These are phyloP conservation scores for Musa beccarii DNA, from an alignment of 176 grass and related monocot genomes.

Conservation along the genomic window DNA sequence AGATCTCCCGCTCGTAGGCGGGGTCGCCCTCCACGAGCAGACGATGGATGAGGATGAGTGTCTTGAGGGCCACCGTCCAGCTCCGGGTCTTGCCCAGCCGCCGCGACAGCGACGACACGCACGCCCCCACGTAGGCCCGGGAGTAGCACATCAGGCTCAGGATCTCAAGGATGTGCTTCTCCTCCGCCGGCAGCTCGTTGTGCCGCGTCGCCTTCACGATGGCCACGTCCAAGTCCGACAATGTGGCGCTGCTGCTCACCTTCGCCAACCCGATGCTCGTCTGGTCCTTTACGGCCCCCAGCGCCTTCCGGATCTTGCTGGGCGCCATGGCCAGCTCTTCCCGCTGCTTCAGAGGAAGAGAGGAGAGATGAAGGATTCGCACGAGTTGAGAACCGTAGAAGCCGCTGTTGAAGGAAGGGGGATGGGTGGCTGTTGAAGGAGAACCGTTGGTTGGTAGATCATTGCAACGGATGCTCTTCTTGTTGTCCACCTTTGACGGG, in stretches of 20 bases:
- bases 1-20: slow-evolving; percentile 61
- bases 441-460: neutral
- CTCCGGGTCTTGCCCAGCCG: slow-evolving; percentile 52
- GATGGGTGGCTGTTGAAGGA: neutral
- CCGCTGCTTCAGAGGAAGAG: neutral
- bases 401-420: neutral
- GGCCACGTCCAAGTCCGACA: slow-evolving; percentile 64
- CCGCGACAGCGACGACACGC: slow-evolving; percentile 42
- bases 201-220: slow-evolving; percentile 78
- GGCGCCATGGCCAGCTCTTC: slow-evolving; percentile 33
- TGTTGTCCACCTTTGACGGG: neutral
- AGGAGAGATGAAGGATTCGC: neutral
- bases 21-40: slow-evolving; percentile 55
- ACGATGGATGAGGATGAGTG: slow-evolving; percentile 63
- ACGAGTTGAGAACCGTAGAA: neutral
- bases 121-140: slow-evolving; percentile 32
- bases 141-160: slow-evolving; percentile 48
- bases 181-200: slow-evolving; percentile 74
- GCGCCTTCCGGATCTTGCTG: slow-evolving; percentile 62
- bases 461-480: too few relatives aligned
- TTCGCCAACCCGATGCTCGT: slow-evolving; percentile 82
- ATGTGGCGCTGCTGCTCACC: slow-evolving; percentile 29
- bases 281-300: slow-evolving; percentile 83
- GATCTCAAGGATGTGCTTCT: slow-evolving; percentile 70
- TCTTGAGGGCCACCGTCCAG: slow-evolving; percentile 85